Evolutionary conservation across 1,284 basidiomycete species (phyloP).

Genomic region (Ganoderma lingzhi): DNA sequence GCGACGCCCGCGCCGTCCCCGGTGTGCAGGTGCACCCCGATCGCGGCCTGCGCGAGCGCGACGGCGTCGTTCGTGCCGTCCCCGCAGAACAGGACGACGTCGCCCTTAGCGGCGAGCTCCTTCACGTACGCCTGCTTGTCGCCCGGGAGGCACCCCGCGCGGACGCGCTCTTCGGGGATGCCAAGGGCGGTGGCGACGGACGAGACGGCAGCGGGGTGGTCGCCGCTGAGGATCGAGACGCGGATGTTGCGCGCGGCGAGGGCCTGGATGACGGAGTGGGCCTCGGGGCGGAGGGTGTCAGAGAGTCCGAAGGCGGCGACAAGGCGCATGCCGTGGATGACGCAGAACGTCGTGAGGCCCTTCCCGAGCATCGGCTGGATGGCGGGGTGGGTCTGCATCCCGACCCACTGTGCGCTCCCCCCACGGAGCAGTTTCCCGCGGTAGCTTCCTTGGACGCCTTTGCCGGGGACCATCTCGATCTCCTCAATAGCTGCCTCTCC

Average conservation of each 20-base stretch:
- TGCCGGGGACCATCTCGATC: slow-evolving; percentile 44
- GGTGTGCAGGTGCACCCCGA: slow-evolving; percentile 54
- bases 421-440: slow-evolving; percentile 42
- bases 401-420: slow-evolving; percentile 46
- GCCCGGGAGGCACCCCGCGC: slow-evolving; percentile 57
- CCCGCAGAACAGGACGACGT: slow-evolving; percentile 50
- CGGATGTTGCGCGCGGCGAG: slow-evolving; percentile 49
- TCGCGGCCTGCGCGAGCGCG: slow-evolving; percentile 60
- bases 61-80: slow-evolving; percentile 64
- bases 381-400: slow-evolving; percentile 34
- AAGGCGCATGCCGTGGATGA: slow-evolving; percentile 42
- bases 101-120: slow-evolving; percentile 39
- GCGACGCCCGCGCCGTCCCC: slow-evolving; percentile 48
- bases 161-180: slow-evolving; percentile 49
- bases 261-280: slow-evolving; percentile 46
- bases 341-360: slow-evolving; percentile 48
- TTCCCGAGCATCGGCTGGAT: slow-evolving; percentile 34
- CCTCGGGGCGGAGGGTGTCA: slow-evolving; percentile 57
- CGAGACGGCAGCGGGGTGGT: slow-evolving; percentile 58
- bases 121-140: slow-evolving; percentile 60
- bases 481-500: slow-evolving; percentile 27
- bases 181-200: slow-evolving; percentile 53
- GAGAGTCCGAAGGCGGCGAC: slow-evolving; percentile 55
- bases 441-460: slow-evolving; percentile 45
- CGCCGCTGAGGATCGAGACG: slow-evolving; percentile 62